Percentiles rank a stretch among this genome's conserved stretches.
Conservation (phyloP, 2,329 filamentous ascomycete genomes). For the Hypoxylon sp. region DNA sequence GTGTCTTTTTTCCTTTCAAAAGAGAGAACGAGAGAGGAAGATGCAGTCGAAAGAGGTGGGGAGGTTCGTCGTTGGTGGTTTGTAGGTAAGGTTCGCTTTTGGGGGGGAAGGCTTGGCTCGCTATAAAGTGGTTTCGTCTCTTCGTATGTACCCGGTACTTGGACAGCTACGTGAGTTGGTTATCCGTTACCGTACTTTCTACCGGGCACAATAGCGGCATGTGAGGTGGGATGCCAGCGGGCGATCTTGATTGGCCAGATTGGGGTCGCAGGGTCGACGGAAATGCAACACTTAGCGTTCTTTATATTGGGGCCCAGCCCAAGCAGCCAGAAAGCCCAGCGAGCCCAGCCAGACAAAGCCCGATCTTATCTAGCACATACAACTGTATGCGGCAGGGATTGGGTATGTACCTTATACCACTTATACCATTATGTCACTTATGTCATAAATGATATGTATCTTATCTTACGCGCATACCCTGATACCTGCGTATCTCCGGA, state of each 20-base stretch:
- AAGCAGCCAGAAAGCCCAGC: too few species aligned
- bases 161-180: not conserved
- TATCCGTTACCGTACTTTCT: not conserved
- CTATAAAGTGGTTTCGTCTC: conserved; percentile 22
- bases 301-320: too few species aligned
- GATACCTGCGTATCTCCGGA: conserved; percentile 12
- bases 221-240: conserved; percentile 14
- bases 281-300: not conserved
- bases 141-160: not conserved
- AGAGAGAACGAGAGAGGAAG: not conserved
- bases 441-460: conserved; percentile 15
- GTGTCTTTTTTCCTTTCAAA: too few species aligned
- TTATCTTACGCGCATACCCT: not conserved
- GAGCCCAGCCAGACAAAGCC: not conserved
- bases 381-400: not conserved
- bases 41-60: conserved; percentile 22
- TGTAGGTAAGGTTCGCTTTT: conserved; percentile 16
- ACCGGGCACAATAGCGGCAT: conserved; percentile 13
- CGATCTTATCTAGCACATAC: not conserved
- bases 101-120: conserved; percentile 30
- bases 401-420: conserved; percentile 23
- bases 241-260: not conserved
- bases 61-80: conserved; percentile 26
- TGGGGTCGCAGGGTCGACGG: too few species aligned
- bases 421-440: conserved; percentile 9